A percentile compares a stretch with the other conserved stretches of the same genome.
These are phyloP conservation scores for Musa acuminata DNA, from an alignment of 176 grass and related monocot genomes.

Conservation along the genomic window DNA sequence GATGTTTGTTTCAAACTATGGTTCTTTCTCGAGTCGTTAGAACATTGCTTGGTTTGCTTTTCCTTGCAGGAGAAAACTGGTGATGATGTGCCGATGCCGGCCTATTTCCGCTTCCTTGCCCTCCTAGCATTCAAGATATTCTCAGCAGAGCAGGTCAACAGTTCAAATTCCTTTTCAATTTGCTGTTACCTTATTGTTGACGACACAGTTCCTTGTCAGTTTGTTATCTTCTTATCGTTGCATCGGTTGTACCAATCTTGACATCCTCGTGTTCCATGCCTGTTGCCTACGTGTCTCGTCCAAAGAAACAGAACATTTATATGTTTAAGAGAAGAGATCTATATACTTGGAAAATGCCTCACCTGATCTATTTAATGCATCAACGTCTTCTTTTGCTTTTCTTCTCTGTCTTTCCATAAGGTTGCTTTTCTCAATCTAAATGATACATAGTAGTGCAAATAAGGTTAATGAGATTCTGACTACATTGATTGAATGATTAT, in stretches of 20 bases:
- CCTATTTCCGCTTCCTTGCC: slow-evolving; percentile 89
- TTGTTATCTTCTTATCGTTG: not conserved
- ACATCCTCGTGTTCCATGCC: not conserved
- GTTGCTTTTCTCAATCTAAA: not conserved
- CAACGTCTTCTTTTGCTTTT: not conserved
- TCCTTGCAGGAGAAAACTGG: slow-evolving; percentile 76
- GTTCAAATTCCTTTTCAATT: not conserved
- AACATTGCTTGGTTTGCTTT: not conserved
- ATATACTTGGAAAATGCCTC: not conserved
- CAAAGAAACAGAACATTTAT: too few species aligned
- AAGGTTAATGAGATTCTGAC: not conserved
- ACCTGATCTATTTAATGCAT: not conserved
- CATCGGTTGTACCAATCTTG: not conserved
- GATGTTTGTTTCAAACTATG: not conserved
- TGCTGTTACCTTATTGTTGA: not conserved
- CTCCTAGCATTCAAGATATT: slow-evolving; percentile 96
- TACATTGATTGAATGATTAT: not conserved
- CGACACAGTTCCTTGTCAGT: too few species aligned
- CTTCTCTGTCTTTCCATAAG: not conserved
- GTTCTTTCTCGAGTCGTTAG: not conserved
- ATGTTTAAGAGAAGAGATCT: not conserved
- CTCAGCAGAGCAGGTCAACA: slow-evolving; percentile 63
- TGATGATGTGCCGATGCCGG: slow-evolving; percentile 85
- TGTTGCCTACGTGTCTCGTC: not conserved
- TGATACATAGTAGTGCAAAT: not conserved